Base-by-base conservation (phyloP, 2,329 filamentous ascomycete genomes). In the Botrytis aclada region DNA sequence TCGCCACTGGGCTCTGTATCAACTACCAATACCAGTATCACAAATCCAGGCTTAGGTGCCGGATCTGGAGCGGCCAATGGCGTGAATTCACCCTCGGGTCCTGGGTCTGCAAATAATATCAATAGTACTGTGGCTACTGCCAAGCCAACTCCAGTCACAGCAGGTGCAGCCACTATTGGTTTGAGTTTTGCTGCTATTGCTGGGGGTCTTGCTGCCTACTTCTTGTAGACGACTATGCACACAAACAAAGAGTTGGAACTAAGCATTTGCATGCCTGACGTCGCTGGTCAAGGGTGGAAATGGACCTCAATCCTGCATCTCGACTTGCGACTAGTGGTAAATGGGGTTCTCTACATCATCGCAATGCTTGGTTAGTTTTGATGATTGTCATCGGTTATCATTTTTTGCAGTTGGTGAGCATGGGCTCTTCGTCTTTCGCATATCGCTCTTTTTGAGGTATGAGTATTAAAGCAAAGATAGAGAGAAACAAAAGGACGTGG, bases 141-240 rank as follows among this genome's bases (percentile, higher is more conserved):
- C 37, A 62, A n/a, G 18, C 70, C 76, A 22, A 73, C 61, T 9
- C 47, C 22, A 41, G 25, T 41, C n/a, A 67, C 65, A 16, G 73
- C 71, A 20, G 75, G 60, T 32, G 72, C 72, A n/a, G 76, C 70
- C 20, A 45, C 70, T 6, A 18, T 75, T 66, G 71, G 72, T 16
- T 62, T 78, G 41, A 74, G 75, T 60, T 71, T 79, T 34, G 73
- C 72, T 25, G 77, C 67, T 22, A 54, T 77, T 34, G 73, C 71
- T 45, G 76, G 70, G 70, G 76, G 77, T 70, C 22, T 76, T 32
- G 66, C 73, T 54, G 77, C 73, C 37, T 60, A 74, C 37, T 74
- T 75, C 32, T 76, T 79, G 67, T 78, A 76, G 65, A 22, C 9
- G 4, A 4, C 0, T 4, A 29, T 16, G 32, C 6, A 14, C 14